These are phyloP conservation scores for Protomyces arabidopsidicola DNA, from an alignment of 1,139 yeast species.

Conservation along the genomic window DNA sequence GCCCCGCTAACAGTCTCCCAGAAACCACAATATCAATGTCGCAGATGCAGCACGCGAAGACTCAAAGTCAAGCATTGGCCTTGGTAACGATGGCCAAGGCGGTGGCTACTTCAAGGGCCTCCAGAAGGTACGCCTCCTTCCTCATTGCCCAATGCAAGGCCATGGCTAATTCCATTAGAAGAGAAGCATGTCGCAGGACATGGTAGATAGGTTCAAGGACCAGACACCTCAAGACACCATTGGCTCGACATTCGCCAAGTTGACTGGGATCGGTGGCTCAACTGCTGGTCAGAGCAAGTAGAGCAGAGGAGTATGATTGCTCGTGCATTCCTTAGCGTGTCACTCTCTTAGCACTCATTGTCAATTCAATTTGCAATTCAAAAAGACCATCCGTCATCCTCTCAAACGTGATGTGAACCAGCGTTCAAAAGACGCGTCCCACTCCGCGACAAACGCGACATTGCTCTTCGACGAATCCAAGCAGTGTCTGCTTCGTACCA, in stretches of 20 bases:
- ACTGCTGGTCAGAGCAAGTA: constrained; percentile 2
- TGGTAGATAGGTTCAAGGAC: constrained; percentile 21
- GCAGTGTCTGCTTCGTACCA: constrained; percentile 19
- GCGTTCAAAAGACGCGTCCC: constrained; percentile 10
- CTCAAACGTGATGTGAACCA: too few relatives aligned
- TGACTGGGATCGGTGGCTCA: constrained; percentile 16
- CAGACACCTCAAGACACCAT: constrained; percentile 14
- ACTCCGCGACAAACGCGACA: constrained; percentile 25
- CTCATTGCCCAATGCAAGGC: not conserved
- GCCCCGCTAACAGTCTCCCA: not conserved
- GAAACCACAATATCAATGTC: constrained; percentile 21
- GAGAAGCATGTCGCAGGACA: constrained; percentile 17
- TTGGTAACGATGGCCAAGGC: constrained; percentile 23
- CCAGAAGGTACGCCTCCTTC: not conserved
- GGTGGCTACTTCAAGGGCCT: constrained; percentile 23
- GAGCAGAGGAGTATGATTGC: not conserved
- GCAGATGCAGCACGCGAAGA: constrained; percentile 23
- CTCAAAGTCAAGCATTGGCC: constrained; percentile 1
- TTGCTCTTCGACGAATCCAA: constrained; percentile 25
- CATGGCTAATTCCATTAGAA: not conserved
- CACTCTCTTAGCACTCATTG: too few relatives aligned
- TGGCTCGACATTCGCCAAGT: constrained; percentile 23
- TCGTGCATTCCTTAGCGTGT: not conserved
- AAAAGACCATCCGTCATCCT: too few relatives aligned
- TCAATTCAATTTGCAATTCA: too few relatives aligned